Evolutionary conservation across 1,139 yeast genomes (phyloP), one percentile per base, ranked within the genome.

Genomic region (Arxiozyma telluris): DNA sequence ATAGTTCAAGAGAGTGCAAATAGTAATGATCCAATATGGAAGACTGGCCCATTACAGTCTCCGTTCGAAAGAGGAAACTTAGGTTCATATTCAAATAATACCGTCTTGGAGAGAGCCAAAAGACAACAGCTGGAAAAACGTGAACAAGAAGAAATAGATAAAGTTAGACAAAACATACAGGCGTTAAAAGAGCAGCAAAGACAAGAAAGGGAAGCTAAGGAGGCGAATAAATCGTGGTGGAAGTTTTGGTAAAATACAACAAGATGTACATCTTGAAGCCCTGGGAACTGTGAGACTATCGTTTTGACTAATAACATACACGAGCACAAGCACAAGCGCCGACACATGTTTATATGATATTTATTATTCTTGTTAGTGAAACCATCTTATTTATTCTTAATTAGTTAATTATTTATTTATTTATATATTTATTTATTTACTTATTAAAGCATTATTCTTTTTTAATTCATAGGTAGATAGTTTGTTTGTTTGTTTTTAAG

Each of bases 11-110:
- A 77, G 59, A 85, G 93, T 0, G 70, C 88, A 1, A 74, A 77
- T 3, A 82, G 89, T 22, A 76, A 81, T 60, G 87, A 84, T 54
- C 95, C 95, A 0, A 80, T 86, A 50, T 86, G 95, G 95, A 83
- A 79, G 66, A 82, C 94, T 0, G 95, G 91, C 0, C 74, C 81
- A 1, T 78, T 86, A 51, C 74, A 75, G 50, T 77, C 84, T 1
- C 94, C 94, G 0, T 84, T 67, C 67, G 71, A 66, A 81, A 75
- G 88, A 76, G 60, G 72, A 61, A 49, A 52, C 53, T 63, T 53
- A n/a, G 22, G 20, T 41, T 6, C 38, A 5, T 41, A 27, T n/a
- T 23, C 27, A 39, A 23, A 20, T 1, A 41, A 27, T 27, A 27
- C 44, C 3, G 18, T 48, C 25, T 11, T 42, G 34, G 50, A 41